Evolutionary conservation across 2,329 filamentous ascomycete genomes (phyloP).

Genomic region (Aspergillus nomiae): DNA sequence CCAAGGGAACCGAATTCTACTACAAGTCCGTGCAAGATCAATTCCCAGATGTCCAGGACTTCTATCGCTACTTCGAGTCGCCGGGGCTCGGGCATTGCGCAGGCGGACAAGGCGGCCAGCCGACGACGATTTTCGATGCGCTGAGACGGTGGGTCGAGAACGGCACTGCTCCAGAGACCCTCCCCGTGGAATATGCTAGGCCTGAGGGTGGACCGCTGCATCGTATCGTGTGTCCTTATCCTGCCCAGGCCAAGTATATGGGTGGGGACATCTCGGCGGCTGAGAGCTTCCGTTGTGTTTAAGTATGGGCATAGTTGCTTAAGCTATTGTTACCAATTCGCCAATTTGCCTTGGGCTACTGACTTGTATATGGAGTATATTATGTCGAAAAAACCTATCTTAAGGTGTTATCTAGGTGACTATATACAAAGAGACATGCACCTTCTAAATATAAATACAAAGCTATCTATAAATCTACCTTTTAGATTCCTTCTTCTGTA

Average conservation of each 20-base stretch:
- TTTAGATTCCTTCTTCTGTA: neutral
- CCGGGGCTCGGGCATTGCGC: constrained; percentile 38
- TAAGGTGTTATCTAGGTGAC: no score
- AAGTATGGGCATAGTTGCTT: no score
- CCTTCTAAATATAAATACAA: no score
- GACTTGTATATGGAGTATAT: no score
- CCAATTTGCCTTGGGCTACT: no score
- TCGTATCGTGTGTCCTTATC: neutral
- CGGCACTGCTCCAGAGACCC: constrained; percentile 10
- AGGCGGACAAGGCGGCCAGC: constrained; percentile 24
- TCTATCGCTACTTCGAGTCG: constrained; percentile 39
- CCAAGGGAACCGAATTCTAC: constrained; percentile 36
- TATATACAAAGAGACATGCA: no score
- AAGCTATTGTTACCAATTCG: no score
- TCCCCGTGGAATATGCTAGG: neutral
- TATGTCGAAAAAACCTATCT: no score
- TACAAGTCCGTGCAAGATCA: constrained; percentile 32
- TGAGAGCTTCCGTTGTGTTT: neutral
- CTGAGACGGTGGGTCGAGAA: constrained; percentile 17
- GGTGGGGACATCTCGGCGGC: neutral
- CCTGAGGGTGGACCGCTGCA: neutral
- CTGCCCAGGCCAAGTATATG: neutral
- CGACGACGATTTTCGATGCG: constrained; percentile 2
- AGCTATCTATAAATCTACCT: no score
- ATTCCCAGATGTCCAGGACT: constrained; percentile 30